Conservation (phyloP, 495 filamentous ascomycete genomes). For the Neurospora sp. region DNA sequence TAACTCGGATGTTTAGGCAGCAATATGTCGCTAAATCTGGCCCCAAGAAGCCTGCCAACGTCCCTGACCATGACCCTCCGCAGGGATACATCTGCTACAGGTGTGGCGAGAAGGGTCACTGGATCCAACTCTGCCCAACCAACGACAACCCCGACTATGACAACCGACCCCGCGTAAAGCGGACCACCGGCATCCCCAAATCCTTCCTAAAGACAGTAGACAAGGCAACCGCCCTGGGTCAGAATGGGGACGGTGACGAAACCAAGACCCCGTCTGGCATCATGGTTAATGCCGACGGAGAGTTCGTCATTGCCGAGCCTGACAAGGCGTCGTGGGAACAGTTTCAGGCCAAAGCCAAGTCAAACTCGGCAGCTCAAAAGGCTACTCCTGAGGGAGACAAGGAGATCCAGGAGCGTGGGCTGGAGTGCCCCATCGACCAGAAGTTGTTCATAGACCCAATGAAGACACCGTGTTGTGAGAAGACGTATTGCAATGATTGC, state of each 20-base stretch:
- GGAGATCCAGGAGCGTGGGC: constrained; percentile 71
- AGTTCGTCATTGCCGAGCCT: constrained; percentile 89
- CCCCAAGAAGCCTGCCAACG: constrained; percentile 55
- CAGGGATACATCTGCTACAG: constrained; percentile 93
- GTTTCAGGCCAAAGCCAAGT: constrained; percentile 87
- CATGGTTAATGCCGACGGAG: constrained; percentile 95
- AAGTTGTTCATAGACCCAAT: constrained; percentile 93
- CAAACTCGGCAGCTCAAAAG: constrained; percentile 67
- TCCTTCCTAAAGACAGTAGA: constrained; percentile 91
- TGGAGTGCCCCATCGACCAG: constrained; percentile 92
- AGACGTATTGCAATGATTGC: constrained; percentile 98
- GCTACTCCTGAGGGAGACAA: constrained; percentile 58
- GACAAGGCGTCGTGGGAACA: constrained; percentile 94
- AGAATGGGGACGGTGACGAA: constrained; percentile 65
- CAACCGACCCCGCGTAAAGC: constrained; percentile 78
- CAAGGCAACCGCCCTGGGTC: constrained; percentile 64
- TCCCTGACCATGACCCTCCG: constrained; percentile 83
- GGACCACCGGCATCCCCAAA: constrained; percentile 90
- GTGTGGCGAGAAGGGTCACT: constrained; percentile 97
- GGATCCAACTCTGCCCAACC: constrained; percentile 94
- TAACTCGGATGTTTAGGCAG: constrained; percentile 36
- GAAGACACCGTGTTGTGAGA: constrained; percentile 95
- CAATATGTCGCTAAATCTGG: constrained; percentile 41
- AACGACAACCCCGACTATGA: constrained; percentile 96
- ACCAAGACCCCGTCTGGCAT: constrained; percentile 70